These are phyloP conservation scores for Selaginella tamariscina DNA, from an alignment of 75 land plant species.

Conservation along the genomic window DNA sequence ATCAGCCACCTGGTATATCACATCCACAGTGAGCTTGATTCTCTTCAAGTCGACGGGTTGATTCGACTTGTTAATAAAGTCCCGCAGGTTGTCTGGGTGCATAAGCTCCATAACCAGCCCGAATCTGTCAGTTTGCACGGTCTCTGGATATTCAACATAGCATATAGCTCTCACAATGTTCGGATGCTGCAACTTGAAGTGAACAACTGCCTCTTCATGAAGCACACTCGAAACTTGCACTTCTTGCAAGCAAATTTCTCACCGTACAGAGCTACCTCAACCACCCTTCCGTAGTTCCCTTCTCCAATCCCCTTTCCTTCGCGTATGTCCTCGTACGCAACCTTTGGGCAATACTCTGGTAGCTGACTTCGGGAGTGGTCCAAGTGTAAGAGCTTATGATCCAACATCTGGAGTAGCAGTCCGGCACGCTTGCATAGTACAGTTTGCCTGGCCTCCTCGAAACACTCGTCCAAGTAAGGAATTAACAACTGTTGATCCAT, in stretches of 20 bases:
- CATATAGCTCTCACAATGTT: neutral
- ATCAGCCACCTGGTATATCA: neutral
- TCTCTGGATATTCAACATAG: neutral
- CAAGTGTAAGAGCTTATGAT: too few relatives aligned
- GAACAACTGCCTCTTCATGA: neutral
- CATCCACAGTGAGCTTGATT: neutral
- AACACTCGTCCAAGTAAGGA: neutral
- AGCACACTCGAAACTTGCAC: neutral
- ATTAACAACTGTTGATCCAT: neutral
- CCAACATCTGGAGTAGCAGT: neutral
- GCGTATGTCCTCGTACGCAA: neutral
- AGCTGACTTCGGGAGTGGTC: neutral
- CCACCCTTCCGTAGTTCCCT: neutral
- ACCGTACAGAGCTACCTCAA: neutral
- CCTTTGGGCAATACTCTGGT: neutral
- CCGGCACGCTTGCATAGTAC: neutral
- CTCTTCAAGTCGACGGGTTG: neutral
- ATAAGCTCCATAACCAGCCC: neutral
- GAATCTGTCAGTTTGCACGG: too few relatives aligned
- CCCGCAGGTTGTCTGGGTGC: neutral
- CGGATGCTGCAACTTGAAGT: neutral
- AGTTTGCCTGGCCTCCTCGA: neutral
- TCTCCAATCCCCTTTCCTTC: neutral
- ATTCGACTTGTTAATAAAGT: neutral
- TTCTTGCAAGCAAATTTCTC: slow-evolving; percentile 1